Evolutionary conservation across 73 alveolate species (phyloP).

Genomic region (Paramecium pentaurelia): DNA sequence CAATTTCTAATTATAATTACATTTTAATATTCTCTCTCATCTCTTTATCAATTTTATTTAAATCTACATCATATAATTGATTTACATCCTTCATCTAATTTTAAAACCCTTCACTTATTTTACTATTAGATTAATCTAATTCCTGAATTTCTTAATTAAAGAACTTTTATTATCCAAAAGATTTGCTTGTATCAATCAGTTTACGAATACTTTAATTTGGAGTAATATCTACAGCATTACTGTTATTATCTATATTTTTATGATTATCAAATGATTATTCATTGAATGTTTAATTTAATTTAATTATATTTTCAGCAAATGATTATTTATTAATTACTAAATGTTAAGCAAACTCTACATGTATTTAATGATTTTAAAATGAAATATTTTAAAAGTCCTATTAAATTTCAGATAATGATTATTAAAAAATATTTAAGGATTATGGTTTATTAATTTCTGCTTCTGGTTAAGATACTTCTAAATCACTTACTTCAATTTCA

Average conservation of each 20-base stretch:
- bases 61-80: conserved; percentile 43
- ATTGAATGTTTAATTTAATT: not conserved
- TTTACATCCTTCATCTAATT: not conserved
- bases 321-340: not conserved
- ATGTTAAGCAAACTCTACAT: not conserved
- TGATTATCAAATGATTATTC: not conserved
- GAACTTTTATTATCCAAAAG: not conserved
- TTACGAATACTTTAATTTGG: not conserved
- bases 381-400: not conserved
- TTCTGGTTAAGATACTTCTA: not conserved
- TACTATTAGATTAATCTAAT: not conserved
- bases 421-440: not conserved
- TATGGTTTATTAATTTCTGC: not conserved
- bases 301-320: not conserved
- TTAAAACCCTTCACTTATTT: not conserved
- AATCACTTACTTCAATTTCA: not conserved
- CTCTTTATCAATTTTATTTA: conserved; percentile 42
- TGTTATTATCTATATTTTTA: not conserved
- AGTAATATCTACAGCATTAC: not conserved
- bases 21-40: conserved; percentile 18
- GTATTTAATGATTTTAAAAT: not conserved
- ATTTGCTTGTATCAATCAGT: not conserved
- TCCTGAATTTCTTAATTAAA: not conserved
- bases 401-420: not conserved
- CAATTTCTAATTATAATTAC: conserved; percentile 11